Evolutionary conservation across 768 basidiomycete genomes (phyloP).

Genomic region (Xerocomellus intermedius): DNA sequence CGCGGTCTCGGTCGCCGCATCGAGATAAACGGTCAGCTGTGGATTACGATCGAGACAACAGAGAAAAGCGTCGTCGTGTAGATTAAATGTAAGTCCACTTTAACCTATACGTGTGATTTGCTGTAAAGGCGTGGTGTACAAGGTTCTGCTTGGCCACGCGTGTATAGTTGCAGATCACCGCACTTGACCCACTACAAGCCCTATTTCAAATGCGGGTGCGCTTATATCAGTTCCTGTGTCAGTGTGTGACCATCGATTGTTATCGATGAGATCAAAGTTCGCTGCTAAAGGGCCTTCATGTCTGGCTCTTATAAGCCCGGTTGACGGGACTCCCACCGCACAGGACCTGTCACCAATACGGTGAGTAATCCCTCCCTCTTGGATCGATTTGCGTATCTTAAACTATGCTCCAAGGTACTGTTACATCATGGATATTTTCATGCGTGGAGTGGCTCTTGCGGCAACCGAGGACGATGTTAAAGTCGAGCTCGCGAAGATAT

Average conservation of each 20-base stretch:
- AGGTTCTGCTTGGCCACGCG: neutral
- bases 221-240: constrained; percentile 4
- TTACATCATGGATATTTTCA: constrained; percentile 35
- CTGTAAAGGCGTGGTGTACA: neutral
- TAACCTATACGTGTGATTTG: constrained; percentile 2
- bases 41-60: constrained; percentile 36
- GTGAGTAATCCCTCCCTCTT: constrained; percentile 18
- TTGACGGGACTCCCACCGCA: neutral
- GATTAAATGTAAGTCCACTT: constrained; percentile 39
- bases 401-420: neutral
- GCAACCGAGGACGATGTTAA: constrained; percentile 33
- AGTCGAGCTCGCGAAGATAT: constrained; percentile 30
- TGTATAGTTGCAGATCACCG: constrained; percentile 10
- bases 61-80: constrained; percentile 57
- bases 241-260: constrained; percentile 4
- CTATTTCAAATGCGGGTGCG: neutral
- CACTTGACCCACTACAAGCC: constrained; percentile 4
- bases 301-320: constrained; percentile 16
- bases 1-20: constrained; percentile 36
- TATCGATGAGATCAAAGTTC: constrained; percentile 18
- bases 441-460: constrained; percentile 30
- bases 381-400: neutral
- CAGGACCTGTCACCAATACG: constrained; percentile 12
- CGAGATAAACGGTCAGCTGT: constrained; percentile 22
- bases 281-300: neutral